phyloP scores from a whole-genome alignment of 768 basidiomycete genomes.

The Gymnopilus junonius region DNA sequence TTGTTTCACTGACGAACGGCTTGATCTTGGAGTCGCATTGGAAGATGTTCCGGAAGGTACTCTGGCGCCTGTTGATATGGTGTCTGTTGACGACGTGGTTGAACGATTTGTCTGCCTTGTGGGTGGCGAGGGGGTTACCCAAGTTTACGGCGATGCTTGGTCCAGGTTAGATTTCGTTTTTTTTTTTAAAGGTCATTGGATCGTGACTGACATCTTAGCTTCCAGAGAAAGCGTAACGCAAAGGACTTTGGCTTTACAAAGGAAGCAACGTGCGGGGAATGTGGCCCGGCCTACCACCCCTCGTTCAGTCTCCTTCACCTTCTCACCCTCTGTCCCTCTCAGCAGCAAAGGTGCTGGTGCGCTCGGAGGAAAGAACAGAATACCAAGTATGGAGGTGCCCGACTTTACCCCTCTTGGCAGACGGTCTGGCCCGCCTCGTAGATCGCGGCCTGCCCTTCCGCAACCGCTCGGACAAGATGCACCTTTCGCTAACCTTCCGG shows the following conservation, averaged over 20 bases:
- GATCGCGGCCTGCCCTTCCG: slow-evolving; percentile 26
- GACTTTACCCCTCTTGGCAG: slow-evolving; percentile 56
- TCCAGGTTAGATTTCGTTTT: slow-evolving; percentile 47
- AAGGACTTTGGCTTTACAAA: slow-evolving; percentile 58
- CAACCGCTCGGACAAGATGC: slow-evolving; percentile 28
- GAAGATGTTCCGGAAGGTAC: slow-evolving; percentile 29
- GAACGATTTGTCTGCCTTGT: slow-evolving; percentile 55
- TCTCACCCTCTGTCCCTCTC: slow-evolving; percentile 4
- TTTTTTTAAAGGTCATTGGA: neutral
- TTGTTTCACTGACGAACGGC: slow-evolving; percentile 75
- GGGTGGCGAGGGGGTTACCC: slow-evolving; percentile 47
- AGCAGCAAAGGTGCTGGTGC: neutral
- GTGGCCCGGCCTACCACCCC: slow-evolving; percentile 61
- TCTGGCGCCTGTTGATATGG: slow-evolving; percentile 55
- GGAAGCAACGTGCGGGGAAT: slow-evolving; percentile 60
- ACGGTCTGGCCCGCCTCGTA: slow-evolving; percentile 26
- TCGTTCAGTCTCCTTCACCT: slow-evolving; percentile 18
- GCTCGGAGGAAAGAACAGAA: slow-evolving; percentile 12
- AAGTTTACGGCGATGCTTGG: slow-evolving; percentile 56
- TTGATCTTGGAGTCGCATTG: slow-evolving; percentile 44
- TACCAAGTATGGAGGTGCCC: slow-evolving; percentile 45
- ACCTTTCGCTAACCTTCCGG: slow-evolving; percentile 37
- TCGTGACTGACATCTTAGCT: neutral
- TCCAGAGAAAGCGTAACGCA: slow-evolving; percentile 54
- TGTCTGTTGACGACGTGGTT: slow-evolving; percentile 62